These are phyloP conservation scores for Raphanus sativus DNA, from an alignment of 345 rosid genomes.

Conservation along the genomic window DNA sequence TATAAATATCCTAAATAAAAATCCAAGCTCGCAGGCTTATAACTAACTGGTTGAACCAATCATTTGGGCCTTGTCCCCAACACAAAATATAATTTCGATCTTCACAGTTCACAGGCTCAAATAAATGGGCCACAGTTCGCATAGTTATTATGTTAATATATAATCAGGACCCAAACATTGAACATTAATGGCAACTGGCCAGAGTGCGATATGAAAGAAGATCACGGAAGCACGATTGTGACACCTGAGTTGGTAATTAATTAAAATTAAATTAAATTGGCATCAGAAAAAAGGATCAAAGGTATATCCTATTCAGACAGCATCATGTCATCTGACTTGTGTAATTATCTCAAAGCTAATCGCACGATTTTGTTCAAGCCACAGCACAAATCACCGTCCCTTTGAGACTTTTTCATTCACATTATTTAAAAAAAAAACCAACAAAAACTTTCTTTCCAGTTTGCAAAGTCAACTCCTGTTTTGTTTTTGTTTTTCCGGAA, in stretches of 20 bases:
- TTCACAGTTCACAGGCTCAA: too few relatives aligned
- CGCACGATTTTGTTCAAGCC: background rate
- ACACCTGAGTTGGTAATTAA: background rate
- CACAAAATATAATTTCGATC: background rate
- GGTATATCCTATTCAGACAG: conserved; percentile 28
- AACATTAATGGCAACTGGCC: background rate
- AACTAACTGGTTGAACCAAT: too few relatives aligned
- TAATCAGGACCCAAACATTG: background rate
- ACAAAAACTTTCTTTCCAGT: conserved; percentile 17
- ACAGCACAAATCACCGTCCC: conserved; percentile 21
- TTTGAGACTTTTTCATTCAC: conserved; percentile 13
- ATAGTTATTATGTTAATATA: too few relatives aligned
- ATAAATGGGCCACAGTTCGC: too few relatives aligned
- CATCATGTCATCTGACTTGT: conserved; percentile 22
- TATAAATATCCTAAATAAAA: too few relatives aligned
- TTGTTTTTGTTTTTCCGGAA: background rate
- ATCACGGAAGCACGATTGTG: conserved; percentile 37
- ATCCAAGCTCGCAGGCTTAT: too few relatives aligned
- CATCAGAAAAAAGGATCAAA: conserved; percentile 18
- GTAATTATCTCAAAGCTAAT: background rate
- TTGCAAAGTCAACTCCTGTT: conserved; percentile 34
- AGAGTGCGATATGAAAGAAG: background rate
- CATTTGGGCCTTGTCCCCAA: too few relatives aligned
- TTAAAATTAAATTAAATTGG: background rate
- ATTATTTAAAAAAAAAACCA: conserved; percentile 8